Base-by-base conservation (phyloP, 78 protist genomes). In the Dictyostelium firmibasis region DNA sequence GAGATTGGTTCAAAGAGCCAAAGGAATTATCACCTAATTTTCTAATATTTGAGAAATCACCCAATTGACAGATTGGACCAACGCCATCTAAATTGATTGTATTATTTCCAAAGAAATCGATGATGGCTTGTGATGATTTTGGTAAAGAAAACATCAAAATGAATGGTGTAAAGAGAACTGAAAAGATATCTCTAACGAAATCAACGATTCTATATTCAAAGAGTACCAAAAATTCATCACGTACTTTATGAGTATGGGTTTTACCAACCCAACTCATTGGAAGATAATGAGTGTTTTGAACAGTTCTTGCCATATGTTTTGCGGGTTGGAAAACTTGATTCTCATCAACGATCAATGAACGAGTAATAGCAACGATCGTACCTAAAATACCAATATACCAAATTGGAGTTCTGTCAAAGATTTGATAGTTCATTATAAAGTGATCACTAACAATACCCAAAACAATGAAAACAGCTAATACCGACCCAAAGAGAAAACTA, bases 131-230 rank as follows among this genome's bases (percentile, higher is more conserved):
- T 3, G 96, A 83, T 1, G 91, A 94, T 70, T 87, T 77, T 18
- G 97, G 93, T 16, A 94, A 31, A 4, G 94, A 87, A 36, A 85
- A 89, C 57, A 91, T 81, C n/a, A 96, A 75, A 18, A 96, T 84
- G 81, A 91, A 81, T 13, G 98, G 98, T 53, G 98, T 91, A 18
- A 96, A 62, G 33, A 93, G 27, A 8, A 93, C 96, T 14, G 97
- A 83, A 10, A 85, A 81, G n/a, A 93, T 53, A 36, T 96, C 98
- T 47, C 81, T 44, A 11, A 84, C 14, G 64, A 96, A 85, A 47
- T 89, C 88, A 9, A 89, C 91, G 18, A 94, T 47, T 16, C 91
- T 16, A 82, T 74, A 93, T 72, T 96, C 96, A 86, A 86, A 96
- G 72, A 96, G 92, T 13, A 50, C 41, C 13, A 84, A 67, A 69